Base-by-base conservation (phyloP, 805 yeast genomes). In the Yarrowia sp. region DNA sequence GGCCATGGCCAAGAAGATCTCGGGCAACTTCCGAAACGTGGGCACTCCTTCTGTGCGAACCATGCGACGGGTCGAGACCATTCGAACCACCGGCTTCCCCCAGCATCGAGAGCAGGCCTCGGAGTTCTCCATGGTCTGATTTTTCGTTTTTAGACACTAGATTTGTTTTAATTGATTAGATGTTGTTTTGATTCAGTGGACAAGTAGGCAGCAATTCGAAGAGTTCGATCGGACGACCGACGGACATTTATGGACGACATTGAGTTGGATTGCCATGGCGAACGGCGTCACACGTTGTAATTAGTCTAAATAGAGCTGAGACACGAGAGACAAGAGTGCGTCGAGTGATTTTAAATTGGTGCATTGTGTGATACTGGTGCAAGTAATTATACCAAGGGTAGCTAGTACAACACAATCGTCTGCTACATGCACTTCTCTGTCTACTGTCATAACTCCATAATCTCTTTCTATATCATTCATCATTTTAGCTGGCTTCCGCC, bases 11-110 rank as follows among this genome's bases (percentile, higher is more conserved):
- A 55, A 55, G 61, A 55, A 55, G 18, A 38, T 39, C 8, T 29
- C 46, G 10, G 46, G 47, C 27, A 55, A 55, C 61, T 55, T 55
- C 61, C 35, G 61, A 29, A 55, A 55, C 61, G 61, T 55, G 12
- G 38, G 61, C 4, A n/a, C 46, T 19, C 47, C 61, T 22, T 55
- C 61, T n/a, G 47, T 55, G 16, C 61, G 61, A 38, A 38, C 61
- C 33, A 29, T 55, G 46, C 46, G 61, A 55, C 61, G 61, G 10
- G 47, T 39, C 12, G 61, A 55, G 47, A 55, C 61, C 21, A 55
- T 55, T 29, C 61, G 47, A 39, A 55, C 61, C 16, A 51, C 58
- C 10, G 58, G 58, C 5, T 38, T 19, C 38, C 61, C 47, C 29
- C 36, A 55, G 27, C 47, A 55, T 9, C 25, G 47, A 7, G 58